phyloP scores from a whole-genome alignment of 805 yeast species.

The Wickerhamiella musiphila region DNA sequence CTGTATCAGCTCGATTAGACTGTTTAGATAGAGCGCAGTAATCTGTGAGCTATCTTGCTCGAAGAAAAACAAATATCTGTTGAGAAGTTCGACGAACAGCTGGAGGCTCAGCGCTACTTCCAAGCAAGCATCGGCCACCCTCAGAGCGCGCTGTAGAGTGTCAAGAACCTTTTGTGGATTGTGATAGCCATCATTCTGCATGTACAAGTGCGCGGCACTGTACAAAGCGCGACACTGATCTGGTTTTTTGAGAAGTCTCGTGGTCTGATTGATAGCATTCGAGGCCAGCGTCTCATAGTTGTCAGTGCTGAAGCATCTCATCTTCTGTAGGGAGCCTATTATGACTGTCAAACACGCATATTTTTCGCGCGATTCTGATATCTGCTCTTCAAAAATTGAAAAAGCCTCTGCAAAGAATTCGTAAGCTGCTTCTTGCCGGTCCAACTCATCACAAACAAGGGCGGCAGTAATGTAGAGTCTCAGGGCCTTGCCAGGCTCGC shows the following conservation, averaged over 20 bases:
- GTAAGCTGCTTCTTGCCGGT: slow-evolving; percentile 54
- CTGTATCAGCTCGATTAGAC: slow-evolving; percentile 62
- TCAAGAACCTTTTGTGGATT: slow-evolving; percentile 48
- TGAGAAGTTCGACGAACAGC: slow-evolving; percentile 76
- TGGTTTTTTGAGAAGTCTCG: slow-evolving; percentile 73
- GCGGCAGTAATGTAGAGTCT: slow-evolving; percentile 47
- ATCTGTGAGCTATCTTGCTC: slow-evolving; percentile 60
- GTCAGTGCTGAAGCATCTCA: slow-evolving; percentile 38
- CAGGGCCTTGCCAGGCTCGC: slow-evolving; percentile 21
- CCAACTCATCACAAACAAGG: slow-evolving; percentile 59
- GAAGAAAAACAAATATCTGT: slow-evolving; percentile 70
- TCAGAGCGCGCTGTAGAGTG: slow-evolving; percentile 69
- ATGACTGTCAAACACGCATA: slow-evolving; percentile 34
- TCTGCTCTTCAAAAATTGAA: slow-evolving; percentile 56
- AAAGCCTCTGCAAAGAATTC: slow-evolving; percentile 84
- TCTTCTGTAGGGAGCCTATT: slow-evolving; percentile 34
- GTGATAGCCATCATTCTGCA: slow-evolving; percentile 45
- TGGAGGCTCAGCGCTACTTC: slow-evolving; percentile 59
- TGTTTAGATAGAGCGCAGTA: slow-evolving; percentile 61
- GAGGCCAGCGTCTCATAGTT: slow-evolving; percentile 72
- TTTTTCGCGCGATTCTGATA: slow-evolving; percentile 37
- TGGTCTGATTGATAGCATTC: slow-evolving; percentile 72
- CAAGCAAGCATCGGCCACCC: slow-evolving; percentile 90
- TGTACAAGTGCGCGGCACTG: slow-evolving; percentile 81
- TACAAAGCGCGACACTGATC: slow-evolving; percentile 91